Base-by-base conservation (phyloP, 202 grass and related monocot genomes). In the Schoenoplectus tabernaemontani region DNA sequence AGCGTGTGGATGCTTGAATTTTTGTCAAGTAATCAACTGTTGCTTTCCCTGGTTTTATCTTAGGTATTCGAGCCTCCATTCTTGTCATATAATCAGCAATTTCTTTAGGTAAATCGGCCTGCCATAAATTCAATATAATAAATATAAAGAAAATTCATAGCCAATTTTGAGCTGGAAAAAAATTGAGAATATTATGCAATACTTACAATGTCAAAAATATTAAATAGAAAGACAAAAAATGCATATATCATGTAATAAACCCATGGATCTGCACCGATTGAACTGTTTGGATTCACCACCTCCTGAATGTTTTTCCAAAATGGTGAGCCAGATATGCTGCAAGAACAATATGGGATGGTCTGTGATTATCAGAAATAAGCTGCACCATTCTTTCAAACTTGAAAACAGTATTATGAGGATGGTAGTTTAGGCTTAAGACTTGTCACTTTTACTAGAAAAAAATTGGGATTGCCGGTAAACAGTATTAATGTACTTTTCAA, bases 151-250 rank as follows among this genome's bases (percentile, higher is more conserved):
- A 33, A 28, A 4, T 51, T 74, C 69, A 74, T 34, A 2, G 46
- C 23, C 28, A 74, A 74, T 74, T 56, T n/a, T 34, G 46, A 53
- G 66, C 20, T 9, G 7, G 23, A n/a, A 32, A 74, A 44, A 53
- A 74, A 5, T n/a, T 16, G 33, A 50, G 15, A 51, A 32, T 28
- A 43, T 9, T 53, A 51, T 43, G 78, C 67, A 1, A 64, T 70
- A 87, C 95, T 97, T 90, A 97, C 95, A 89, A 97, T 97, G 83
- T 97, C 95, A 91, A 94, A 97, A 87, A 94, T 94, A 59, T 97
- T 97, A 90, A 97, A 94, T 57, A 94, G 33, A 65, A 94, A 97
- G 73, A 97, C 89, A 2, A 84, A 86, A 84, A 97, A 88, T 17
- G 89, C 87, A 85, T 97, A 97, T 24, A 86, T 90, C 41, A 79